These are phyloP conservation scores for Talaromyces islandicus DNA, from an alignment of 2,329 filamentous ascomycete genomes.

Conservation along the genomic window DNA sequence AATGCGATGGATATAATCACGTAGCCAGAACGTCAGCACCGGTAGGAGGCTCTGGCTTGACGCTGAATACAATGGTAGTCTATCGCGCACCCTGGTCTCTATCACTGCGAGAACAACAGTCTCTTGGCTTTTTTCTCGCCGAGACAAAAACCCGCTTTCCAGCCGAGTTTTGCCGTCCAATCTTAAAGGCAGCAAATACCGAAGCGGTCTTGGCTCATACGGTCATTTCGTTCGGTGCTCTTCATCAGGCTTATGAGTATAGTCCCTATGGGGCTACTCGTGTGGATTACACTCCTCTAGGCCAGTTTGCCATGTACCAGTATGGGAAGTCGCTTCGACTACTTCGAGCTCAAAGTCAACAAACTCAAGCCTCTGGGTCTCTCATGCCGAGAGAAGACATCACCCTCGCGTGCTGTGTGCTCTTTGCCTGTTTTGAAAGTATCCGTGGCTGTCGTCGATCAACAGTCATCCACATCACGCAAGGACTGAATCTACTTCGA, in stretches of 20 bases:
- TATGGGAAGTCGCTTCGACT: neutral
- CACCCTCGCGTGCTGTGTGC: neutral
- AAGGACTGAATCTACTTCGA: neutral
- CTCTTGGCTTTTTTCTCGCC: neutral
- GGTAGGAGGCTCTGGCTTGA: neutral
- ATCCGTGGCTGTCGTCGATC: neutral
- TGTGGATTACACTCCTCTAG: neutral
- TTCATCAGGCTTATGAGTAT: neutral
- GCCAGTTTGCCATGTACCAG: neutral
- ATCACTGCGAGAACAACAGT: neutral
- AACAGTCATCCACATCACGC: neutral
- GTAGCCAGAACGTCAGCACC: neutral
- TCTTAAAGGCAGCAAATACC: neutral
- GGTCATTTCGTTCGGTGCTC: neutral
- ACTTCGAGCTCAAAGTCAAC: neutral
- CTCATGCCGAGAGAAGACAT: neutral
- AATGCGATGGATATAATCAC: neutral
- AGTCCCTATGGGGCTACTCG: neutral
- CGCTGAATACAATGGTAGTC: neutral
- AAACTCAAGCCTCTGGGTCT: neutral
- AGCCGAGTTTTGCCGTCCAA: neutral
- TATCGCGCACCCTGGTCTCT: neutral
- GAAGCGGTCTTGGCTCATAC: neutral
- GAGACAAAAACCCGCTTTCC: neutral
- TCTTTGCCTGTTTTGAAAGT: neutral